Conservation (phyloP, 140 eudicot species). For the Cichorium intybus region DNA sequence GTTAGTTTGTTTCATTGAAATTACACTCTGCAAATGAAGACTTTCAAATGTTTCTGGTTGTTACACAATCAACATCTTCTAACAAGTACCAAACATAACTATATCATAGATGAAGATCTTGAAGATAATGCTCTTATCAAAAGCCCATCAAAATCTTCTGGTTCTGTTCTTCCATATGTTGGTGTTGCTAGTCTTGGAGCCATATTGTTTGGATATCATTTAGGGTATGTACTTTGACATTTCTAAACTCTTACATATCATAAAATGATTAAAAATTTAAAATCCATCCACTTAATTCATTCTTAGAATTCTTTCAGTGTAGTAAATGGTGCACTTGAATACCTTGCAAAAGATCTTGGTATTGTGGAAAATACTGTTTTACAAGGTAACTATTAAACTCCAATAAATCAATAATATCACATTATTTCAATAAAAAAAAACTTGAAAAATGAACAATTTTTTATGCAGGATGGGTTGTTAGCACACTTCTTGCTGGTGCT, state of each 20-base stretch:
- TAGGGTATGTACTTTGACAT: slow-evolving; percentile 49
- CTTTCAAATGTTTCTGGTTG: background rate
- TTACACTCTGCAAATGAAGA: background rate
- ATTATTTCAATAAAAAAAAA: too few species aligned
- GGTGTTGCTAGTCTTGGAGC: slow-evolving; percentile 98
- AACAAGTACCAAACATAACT: background rate
- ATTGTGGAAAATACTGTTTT: slow-evolving; percentile 81
- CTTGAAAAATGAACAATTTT: background rate
- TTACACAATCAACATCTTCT: slow-evolving; percentile 6
- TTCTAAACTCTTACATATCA: background rate
- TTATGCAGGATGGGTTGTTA: slow-evolving; percentile 38
- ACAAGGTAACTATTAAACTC: slow-evolving; percentile 76
- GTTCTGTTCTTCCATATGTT: slow-evolving; percentile 79
- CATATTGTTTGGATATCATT: slow-evolving; percentile 89
- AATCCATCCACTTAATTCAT: slow-evolving; percentile 1
- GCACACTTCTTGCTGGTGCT: slow-evolving; percentile 98
- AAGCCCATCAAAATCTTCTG: slow-evolving; percentile 49
- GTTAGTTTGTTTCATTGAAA: background rate
- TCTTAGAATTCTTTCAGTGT: slow-evolving; percentile 50
- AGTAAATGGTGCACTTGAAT: slow-evolving; percentile 96
- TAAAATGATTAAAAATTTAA: too few species aligned
- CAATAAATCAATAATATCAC: too few species aligned
- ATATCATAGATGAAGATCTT: slow-evolving; percentile 45
- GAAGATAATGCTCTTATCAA: slow-evolving; percentile 53
- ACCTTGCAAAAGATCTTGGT: slow-evolving; percentile 85